Evolutionary conservation across 805 yeast species (phyloP).

Genomic region (Yarrowia porcina): DNA sequence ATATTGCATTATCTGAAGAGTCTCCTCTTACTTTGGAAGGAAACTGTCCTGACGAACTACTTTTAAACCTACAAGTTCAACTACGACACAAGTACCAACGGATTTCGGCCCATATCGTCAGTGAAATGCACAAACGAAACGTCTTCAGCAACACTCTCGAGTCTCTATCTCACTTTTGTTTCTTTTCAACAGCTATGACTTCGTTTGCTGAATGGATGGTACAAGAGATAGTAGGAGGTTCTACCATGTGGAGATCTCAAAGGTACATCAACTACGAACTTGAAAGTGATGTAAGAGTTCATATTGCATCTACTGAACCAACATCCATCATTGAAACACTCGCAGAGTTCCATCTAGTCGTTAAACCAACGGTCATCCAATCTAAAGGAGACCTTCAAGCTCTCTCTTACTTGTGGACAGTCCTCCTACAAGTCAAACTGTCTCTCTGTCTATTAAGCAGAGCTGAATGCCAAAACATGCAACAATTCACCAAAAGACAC

Average conservation of each 20-base stretch:
- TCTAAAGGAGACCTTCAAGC: not conserved
- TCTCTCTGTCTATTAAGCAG: not conserved
- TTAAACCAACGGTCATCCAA: not conserved
- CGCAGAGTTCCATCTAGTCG: not conserved
- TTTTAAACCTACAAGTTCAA: not conserved
- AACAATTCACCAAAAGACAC: not conserved
- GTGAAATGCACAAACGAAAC: not conserved
- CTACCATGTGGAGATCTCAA: slow-evolving; percentile 2
- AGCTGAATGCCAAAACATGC: not conserved
- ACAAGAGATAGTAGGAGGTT: not conserved
- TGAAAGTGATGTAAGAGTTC: not conserved
- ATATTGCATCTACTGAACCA: not conserved
- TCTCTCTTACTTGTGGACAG: not conserved
- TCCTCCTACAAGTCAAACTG: not conserved
- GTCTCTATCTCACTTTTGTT: not conserved
- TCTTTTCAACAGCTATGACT: not conserved
- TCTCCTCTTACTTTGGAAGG: not conserved
- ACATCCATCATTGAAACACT: not conserved
- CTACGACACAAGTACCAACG: not conserved
- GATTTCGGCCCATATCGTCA: not conserved
- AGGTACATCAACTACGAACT: slow-evolving; percentile 14
- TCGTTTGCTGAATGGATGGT: slow-evolving; percentile 15
- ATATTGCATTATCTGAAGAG: not conserved
- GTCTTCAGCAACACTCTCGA: not conserved
- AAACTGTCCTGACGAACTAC: not conserved